These are phyloP conservation scores for Ogataea corticis DNA, from an alignment of 805 yeast species.

Conservation along the genomic window DNA sequence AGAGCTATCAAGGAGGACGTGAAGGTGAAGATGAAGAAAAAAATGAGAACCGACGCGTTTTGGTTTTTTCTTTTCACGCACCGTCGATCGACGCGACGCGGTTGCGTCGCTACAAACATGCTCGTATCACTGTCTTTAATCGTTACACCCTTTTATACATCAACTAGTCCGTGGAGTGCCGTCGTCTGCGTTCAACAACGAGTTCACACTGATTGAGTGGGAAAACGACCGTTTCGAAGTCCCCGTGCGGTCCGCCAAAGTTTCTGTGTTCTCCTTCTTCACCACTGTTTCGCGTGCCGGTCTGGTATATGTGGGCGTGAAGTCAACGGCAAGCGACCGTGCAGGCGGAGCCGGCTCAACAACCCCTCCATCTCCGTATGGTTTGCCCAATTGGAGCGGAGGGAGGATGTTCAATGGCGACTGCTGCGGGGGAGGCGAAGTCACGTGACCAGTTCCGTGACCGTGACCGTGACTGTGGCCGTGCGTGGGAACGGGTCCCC, in stretches of 20 bases:
- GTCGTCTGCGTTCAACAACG: slow-evolving; percentile 18
- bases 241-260: background rate
- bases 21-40: too few species aligned
- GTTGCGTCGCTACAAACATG: too few species aligned
- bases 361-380: too few species aligned
- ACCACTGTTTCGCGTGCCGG: background rate
- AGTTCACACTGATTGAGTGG: slow-evolving; percentile 15
- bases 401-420: slow-evolving; percentile 1
- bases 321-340: slow-evolving; percentile 16
- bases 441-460: background rate
- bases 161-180: background rate
- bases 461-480: background rate
- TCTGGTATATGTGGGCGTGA: slow-evolving; percentile 1
- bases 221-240: slow-evolving; percentile 2
- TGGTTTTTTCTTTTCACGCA: too few species aligned
- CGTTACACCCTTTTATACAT: too few species aligned
- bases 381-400: slow-evolving; percentile 1
- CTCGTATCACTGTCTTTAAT: too few species aligned
- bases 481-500: background rate
- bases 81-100: too few species aligned
- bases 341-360: too few species aligned
- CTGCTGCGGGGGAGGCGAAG: background rate
- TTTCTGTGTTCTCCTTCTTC: background rate
- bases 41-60: too few species aligned
- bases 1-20: too few species aligned